Evolutionary conservation across 257 asterid species (phyloP), one percentile per base, ranked within the genome.

Genomic region (Cruciata laevipes): DNA sequence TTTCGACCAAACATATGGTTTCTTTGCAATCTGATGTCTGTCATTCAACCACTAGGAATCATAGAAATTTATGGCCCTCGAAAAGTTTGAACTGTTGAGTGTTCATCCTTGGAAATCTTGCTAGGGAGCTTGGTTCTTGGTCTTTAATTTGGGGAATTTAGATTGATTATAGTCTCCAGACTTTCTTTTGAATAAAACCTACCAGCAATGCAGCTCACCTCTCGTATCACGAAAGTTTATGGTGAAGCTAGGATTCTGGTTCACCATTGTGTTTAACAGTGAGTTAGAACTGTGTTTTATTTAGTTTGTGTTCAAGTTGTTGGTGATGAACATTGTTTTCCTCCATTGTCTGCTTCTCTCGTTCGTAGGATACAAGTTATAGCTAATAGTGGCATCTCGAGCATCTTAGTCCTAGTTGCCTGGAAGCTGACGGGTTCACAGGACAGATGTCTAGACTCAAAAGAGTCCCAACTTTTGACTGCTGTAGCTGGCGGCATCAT

Each of bases 351-450:
- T 73, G 17, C 31, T 21, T 17, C 6, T 56, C 21, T 65, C 67
- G 55, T 17, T 14, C 67, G 56, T 91, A 93, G 98, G 98, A 86
- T 80, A 65, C 98, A 93, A 77, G 98, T 86, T 76, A 71, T 93
- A 10, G 85, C 56, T 58, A 93, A 93, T 63, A 86, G 98, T 80
- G 96, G 97, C 61, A 82, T 93, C 1, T 88, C 95, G 0, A 80
- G 94, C 49, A 40, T 86, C 64, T 69, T 93, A 67, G 90, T 79
- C 71, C 75, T 89, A 73, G 79, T 78, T 73, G 77, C 77, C 27
- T 87, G 96, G 96, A 83, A 75, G 70, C 53, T 81, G 74, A 77
- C 65, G 67, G 97, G 97, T 49, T 71, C 76, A n/a, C 81, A 65
- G 69, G 98, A 93, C 73, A 73, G 69, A 51, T 93, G 98, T 78